Evolutionary conservation across 2,329 filamentous ascomycete species (phyloP).

Genomic region (Graphiopsis chlorocephala): DNA sequence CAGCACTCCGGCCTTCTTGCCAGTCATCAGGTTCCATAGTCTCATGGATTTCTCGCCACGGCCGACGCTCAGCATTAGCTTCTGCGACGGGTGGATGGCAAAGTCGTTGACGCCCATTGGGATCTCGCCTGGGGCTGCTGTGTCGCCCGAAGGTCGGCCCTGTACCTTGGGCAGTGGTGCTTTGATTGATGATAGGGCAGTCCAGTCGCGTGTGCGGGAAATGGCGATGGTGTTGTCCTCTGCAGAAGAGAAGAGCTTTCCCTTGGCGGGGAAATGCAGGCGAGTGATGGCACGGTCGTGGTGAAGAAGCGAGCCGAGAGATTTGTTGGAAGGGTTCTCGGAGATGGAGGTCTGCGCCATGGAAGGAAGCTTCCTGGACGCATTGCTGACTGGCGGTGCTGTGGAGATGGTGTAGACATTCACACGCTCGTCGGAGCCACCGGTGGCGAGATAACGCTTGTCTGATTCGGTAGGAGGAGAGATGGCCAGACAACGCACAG

Average conservation of each 20-base stretch:
- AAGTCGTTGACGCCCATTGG: constrained; percentile 93
- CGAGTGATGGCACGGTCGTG: constrained; percentile 79
- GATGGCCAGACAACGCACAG: constrained; percentile 83
- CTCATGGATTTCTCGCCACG: constrained; percentile 89
- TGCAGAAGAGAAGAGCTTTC: constrained; percentile 81
- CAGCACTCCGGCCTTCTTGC: constrained; percentile 89
- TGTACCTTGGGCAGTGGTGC: constrained; percentile 77
- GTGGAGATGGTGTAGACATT: constrained; percentile 87
- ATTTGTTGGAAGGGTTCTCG: constrained; percentile 82
- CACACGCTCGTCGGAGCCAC: constrained; percentile 89
- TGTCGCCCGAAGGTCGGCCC: constrained; percentile 85
- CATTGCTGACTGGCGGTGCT: constrained; percentile 55
- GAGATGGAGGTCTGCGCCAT: constrained; percentile 70
- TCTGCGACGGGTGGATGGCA: constrained; percentile 92
- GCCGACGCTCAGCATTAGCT: constrained; percentile 90
- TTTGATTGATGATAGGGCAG: constrained; percentile 81
- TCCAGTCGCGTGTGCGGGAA: constrained; percentile 84
- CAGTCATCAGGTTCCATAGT: constrained; percentile 94
- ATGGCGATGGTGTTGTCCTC: constrained; percentile 92
- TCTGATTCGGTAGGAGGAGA: constrained; percentile 61
- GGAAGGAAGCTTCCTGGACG: constrained; percentile 51
- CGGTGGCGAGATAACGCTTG: constrained; percentile 86
- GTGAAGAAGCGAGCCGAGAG: constrained; percentile 82
- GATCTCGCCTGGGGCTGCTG: constrained; percentile 73
- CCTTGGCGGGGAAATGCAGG: constrained; percentile 77